phyloP scores from a whole-genome alignment of 495 filamentous ascomycete genomes.

The Neurospora sp. region DNA sequence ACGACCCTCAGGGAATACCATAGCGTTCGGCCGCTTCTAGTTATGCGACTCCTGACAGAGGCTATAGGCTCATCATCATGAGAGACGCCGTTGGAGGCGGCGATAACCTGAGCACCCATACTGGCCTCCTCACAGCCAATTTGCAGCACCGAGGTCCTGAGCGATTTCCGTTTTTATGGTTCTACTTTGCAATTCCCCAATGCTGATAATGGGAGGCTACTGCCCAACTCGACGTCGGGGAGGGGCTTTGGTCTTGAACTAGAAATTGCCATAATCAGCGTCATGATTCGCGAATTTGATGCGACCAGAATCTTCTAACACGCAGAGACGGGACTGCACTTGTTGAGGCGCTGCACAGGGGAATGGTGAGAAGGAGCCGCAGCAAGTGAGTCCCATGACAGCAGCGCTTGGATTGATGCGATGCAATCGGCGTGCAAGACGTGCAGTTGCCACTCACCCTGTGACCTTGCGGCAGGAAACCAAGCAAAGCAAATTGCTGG shows the following conservation, averaged over 20 bases:
- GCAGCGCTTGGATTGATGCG: neutral
- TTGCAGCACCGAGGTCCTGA: neutral
- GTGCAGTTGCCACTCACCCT: conserved; percentile 1
- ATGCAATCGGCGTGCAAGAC: neutral
- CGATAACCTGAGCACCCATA: conserved; percentile 22
- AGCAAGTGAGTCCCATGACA: neutral
- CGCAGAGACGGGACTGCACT: neutral
- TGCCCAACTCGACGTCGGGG: neutral
- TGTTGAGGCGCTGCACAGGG: neutral
- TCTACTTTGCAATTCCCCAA: neutral
- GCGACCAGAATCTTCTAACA: neutral
- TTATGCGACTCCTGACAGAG: conserved; percentile 41
- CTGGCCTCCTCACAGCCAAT: neutral
- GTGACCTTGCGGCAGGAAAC: conserved; percentile 1
- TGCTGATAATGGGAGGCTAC: neutral
- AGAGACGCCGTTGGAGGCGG: conserved; percentile 17
- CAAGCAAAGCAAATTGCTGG: neutral
- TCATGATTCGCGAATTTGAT: neutral
- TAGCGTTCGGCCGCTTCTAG: conserved; percentile 68
- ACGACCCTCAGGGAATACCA: conserved; percentile 79
- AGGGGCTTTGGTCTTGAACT: neutral
- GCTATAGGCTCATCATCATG: conserved; percentile 10
- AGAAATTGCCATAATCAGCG: neutral
- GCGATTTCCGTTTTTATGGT: neutral
- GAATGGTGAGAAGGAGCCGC: neutral